A percentile compares a stretch with the other conserved stretches of the same genome.
These are phyloP conservation scores for Podaxis sp. DNA, from an alignment of 768 basidiomycete species.

Conservation along the genomic window DNA sequence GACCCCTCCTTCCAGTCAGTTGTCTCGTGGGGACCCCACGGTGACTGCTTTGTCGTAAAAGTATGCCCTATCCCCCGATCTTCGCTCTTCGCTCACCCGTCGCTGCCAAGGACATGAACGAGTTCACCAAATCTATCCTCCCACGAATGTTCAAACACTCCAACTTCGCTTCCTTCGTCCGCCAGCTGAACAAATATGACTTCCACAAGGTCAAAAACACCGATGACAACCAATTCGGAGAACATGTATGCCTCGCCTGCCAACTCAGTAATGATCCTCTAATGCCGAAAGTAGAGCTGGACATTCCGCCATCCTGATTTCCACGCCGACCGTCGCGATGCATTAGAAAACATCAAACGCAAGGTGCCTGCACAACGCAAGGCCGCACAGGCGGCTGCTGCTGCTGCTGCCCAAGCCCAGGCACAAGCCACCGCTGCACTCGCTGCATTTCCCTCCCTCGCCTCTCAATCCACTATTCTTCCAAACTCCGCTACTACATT, in stretches of 20 bases:
- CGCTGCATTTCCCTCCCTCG: slow-evolving; percentile 15
- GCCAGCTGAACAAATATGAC: slow-evolving; percentile 95
- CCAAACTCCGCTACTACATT: slow-evolving; percentile 8
- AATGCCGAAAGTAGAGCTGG: slow-evolving; percentile 38
- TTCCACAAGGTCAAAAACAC: slow-evolving; percentile 95
- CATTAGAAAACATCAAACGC: slow-evolving; percentile 59
- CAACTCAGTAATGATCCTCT: not conserved
- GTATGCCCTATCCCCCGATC: slow-evolving; percentile 22
- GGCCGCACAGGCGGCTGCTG: slow-evolving; percentile 30
- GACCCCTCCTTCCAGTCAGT: slow-evolving; percentile 69
- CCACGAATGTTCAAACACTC: slow-evolving; percentile 95
- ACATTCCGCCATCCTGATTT: slow-evolving; percentile 62
- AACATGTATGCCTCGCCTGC: slow-evolving; percentile 42
- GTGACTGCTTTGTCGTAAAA: slow-evolving; percentile 92
- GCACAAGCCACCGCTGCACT: slow-evolving; percentile 16
- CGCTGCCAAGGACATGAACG: slow-evolving; percentile 74
- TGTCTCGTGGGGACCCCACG: slow-evolving; percentile 80
- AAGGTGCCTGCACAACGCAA: slow-evolving; percentile 57
- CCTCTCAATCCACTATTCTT: slow-evolving; percentile 27
- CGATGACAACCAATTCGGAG: slow-evolving; percentile 72
- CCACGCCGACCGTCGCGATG: slow-evolving; percentile 50
- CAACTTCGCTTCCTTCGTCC: slow-evolving; percentile 90
- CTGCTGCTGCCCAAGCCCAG: slow-evolving; percentile 12
- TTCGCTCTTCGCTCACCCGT: not conserved
- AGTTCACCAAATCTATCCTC: slow-evolving; percentile 88